Evolutionary conservation across 148 eudicot species (phyloP), one percentile per base, ranked within the genome.

Genomic region (Spergularia marina): DNA sequence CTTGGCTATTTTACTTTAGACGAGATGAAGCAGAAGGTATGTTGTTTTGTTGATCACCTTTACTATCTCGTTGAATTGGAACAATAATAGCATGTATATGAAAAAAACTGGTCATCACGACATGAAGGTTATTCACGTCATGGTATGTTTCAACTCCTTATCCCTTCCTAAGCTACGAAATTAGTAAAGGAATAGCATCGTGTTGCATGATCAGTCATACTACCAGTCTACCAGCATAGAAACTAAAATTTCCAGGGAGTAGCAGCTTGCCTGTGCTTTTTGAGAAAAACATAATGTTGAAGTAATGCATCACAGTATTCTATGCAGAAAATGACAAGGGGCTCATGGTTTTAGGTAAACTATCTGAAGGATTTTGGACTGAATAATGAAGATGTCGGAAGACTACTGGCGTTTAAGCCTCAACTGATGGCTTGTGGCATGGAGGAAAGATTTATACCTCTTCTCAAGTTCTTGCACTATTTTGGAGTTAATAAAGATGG

Each of bases 1-100:
- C 88, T 94, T 63, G 98, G 98, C 39, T 92, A 74, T 82, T 84
- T 84, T 74, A 76, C 86, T 25, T 81, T 92, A 66, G 98, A 94
- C 56, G 96, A 94, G 78, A 94, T 94, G 98, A 87, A 87, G 74
- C 83, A 82, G 75, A 91, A 94, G 97, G 98, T 94, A 87, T 52
- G 73, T 10, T 21, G 25, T 30, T 60, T 17, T 53, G 12, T 23
- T 25, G 16, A 21, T 34, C 41, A 36, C 54, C 16, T 58, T 58
- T 17, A 57, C 21, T n/a, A 20, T 11, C 34, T 34, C 18, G 34
- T 79, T 74, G 12, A 51, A 17, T 36, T 53, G 14, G 30, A 47
- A 8, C 64, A 74, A 10, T 34, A 9, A 8, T 13, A 9, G 7
- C 21, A 3, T 44, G 25, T 6, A 16, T 47, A 15, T 49, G 30